These are phyloP conservation scores for Candida ponderosae DNA, from an alignment of 805 yeast species.

Conservation along the genomic window DNA sequence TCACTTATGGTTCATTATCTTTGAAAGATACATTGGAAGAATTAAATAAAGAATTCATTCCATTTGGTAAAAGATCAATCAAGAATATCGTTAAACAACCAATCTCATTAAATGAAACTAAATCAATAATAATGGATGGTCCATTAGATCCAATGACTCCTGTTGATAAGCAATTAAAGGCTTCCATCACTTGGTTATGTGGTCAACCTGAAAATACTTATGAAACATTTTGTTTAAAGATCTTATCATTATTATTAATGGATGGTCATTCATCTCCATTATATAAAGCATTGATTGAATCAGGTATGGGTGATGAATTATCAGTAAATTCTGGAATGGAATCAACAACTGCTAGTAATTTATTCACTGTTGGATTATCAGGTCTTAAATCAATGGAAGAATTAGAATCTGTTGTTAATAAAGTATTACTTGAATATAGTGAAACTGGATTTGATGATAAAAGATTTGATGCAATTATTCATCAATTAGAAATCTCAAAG, in stretches of 20 bases:
- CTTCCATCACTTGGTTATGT: slow-evolving; percentile 83
- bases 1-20: slow-evolving; percentile 79
- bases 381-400: slow-evolving; percentile 49
- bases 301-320: slow-evolving; percentile 79
- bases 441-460: slow-evolving; percentile 40
- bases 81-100: slow-evolving; percentile 21
- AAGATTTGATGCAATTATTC: slow-evolving; percentile 79
- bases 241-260: slow-evolving; percentile 61
- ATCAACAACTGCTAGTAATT: slow-evolving; percentile 63
- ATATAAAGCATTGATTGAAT: slow-evolving; percentile 79
- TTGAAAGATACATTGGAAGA: slow-evolving; percentile 50
- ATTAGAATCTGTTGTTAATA: slow-evolving; percentile 40
- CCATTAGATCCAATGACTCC: slow-evolving; percentile 79
- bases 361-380: slow-evolving; percentile 81
- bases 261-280: slow-evolving; percentile 93
- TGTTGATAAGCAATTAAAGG: slow-evolving; percentile 59
- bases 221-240: slow-evolving; percentile 63
- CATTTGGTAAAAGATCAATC: slow-evolving; percentile 45
- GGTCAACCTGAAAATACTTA: slow-evolving; percentile 66
- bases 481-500: slow-evolving; percentile 76
- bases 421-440: slow-evolving; percentile 37
- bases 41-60: slow-evolving; percentile 40
- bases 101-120: slow-evolving; percentile 24
- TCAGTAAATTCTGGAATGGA: slow-evolving; percentile 86
- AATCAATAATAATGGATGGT: slow-evolving; percentile 42